Base-by-base conservation (phyloP, 768 basidiomycete genomes). In the Rhodotorula paludigena region DNA sequence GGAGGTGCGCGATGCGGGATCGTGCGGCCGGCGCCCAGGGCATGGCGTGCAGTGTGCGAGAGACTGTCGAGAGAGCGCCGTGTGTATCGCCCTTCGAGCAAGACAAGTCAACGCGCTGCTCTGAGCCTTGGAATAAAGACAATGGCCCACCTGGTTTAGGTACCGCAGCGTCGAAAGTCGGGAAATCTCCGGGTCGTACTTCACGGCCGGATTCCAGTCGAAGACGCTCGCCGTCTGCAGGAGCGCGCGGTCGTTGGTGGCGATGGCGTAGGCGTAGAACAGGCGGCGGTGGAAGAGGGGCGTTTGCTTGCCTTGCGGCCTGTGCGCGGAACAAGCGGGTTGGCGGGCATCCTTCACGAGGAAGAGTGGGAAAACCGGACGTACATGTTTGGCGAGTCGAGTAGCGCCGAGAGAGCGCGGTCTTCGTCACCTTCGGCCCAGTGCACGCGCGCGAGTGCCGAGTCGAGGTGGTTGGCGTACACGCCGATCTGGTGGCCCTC, bases 401-500 rank as follows among this genome's bases (percentile, higher is more conserved):
- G 30, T 10, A 73, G 21, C 1, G 64, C 49, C 0, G 64, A 39
- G 0, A 73, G 51, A 1, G 64, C 51, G 10, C 53, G 49, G n/a
- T 73, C 67, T 42, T 69, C 68, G 39, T 73, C 71, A 12, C 30
- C 48, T n/a, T 64, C 61, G 3, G 51, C 41, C 71, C 67, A 69
- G 21, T 69, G 45, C 0, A 69, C 41, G 28, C 58, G n/a, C 3
- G 38, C 42, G 5, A 66, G 39, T 4, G 57, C 57, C 4, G 48
- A 54, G 14, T 42, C 45, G 18, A 73, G 39, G n/a, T 68, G 62
- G 28, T 56, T 49, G 23, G 57, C 49, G 39, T 55, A 45, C 25
- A 53, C 12, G 30, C 53, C 38, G 32, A 47, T 18, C 42, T 15
- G 11, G n/a, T 53, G 18, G 12, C 39, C 42, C 14, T 76, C 74